Evolutionary conservation across 139 green algal species (phyloP), one percentile per base, ranked within the genome.

Genomic region (Bryopsis sp.): DNA sequence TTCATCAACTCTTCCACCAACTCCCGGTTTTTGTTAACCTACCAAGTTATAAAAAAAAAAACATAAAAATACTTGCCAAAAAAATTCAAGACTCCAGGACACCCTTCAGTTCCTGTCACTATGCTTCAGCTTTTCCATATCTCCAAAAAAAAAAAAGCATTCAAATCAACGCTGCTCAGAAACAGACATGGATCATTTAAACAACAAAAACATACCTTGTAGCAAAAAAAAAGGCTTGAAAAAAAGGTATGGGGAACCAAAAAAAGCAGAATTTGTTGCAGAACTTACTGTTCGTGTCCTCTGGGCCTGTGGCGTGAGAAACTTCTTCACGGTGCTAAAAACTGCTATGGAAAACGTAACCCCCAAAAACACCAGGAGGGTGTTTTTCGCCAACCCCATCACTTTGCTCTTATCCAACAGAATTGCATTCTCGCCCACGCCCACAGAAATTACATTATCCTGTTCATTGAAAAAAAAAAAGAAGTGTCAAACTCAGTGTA

Each of bases 1-100:
- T 85, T 70, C 66, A 75, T 73, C 34, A 97, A 70, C 7, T 77
- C 79, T 28, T 92, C 81, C 3, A 95, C 74, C 48, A 96, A 74
- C 28, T 77, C 28, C 71, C 89, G 76, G 78, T 92, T 92, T 35
- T 80, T 81, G 68, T 87, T 84, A 28, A 92, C 76, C 77, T 88
- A 76, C 8, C n/a, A n/a, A n/a, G n/a, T 71, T 47, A 71, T 31
- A 46, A 24, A 47, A 62, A n/a, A 46, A 5, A 3, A 28, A 64
- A 37, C 39, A 48, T 6, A 47, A 15, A 32, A 58, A 7, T 58
- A 43, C 33, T 3, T 57, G 8, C 43, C 15, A 35, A 67, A 2
- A 24, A 28, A 1, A 37, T 58, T 7, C 34, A 26, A 33, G 15
- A 48, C n/a, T n/a, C n/a, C n/a, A n/a, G n/a, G n/a, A n/a, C n/a